phyloP scores from a whole-genome alignment of 116 monocot genomes.

The Posidonia oceanica region DNA sequence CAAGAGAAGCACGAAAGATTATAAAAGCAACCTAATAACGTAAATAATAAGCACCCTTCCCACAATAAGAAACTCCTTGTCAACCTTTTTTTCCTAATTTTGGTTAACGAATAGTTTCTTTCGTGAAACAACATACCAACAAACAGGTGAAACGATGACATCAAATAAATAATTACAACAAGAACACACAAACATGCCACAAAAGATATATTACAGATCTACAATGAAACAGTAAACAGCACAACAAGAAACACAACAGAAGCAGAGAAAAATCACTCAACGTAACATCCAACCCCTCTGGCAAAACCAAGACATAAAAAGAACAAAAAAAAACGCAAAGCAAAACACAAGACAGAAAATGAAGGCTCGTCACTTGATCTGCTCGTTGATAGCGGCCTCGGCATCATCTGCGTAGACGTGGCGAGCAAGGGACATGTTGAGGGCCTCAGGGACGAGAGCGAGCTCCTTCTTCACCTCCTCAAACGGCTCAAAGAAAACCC shows the following conservation, averaged over 20 bases:
- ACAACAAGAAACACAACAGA: not conserved
- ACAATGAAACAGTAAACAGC: not conserved
- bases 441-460: constrained; percentile 31
- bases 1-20: no score
- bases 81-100: no score
- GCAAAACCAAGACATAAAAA: not conserved
- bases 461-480: constrained; percentile 77
- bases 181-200: not conserved
- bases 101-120: no score
- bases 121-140: no score
- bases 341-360: not conserved
- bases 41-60: no score
- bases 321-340: not conserved
- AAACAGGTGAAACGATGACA: no score
- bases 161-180: not conserved
- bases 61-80: no score
- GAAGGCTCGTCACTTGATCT: constrained; percentile 55
- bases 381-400: constrained; percentile 75
- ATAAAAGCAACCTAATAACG: no score
- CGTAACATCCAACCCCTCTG: not conserved
- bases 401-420: constrained; percentile 47
- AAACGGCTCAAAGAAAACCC: constrained; percentile 69
- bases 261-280: not conserved
- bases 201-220: not conserved
- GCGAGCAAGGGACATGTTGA: constrained; percentile 47